Percentiles rank a stretch among this genome's conserved stretches.
phyloP scores from a whole-genome alignment of 208 protist species.

The Acanthamoeba sp. region DNA sequence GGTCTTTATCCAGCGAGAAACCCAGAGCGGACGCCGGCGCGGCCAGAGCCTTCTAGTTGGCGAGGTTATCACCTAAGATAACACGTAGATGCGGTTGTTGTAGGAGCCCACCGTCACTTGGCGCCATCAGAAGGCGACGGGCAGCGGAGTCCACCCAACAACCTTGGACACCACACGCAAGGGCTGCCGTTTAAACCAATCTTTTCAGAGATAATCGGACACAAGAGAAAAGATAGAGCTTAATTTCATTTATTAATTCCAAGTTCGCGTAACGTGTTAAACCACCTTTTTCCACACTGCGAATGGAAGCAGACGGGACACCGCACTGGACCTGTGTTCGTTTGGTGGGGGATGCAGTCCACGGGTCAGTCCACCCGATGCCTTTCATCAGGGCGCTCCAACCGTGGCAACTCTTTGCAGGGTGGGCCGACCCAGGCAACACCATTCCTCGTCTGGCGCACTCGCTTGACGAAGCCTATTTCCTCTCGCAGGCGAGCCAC shows the following conservation, averaged over 20 bases:
- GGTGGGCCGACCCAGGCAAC: not conserved
- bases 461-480: slow-evolving; percentile 11
- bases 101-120: slow-evolving; percentile 85
- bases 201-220: no score
- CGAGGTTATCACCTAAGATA: slow-evolving; percentile 27
- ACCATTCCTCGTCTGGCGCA: not conserved
- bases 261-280: not conserved
- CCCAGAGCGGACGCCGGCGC: slow-evolving; percentile 10
- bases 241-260: not conserved
- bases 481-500: not conserved
- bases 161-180: slow-evolving; percentile 16
- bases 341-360: not conserved
- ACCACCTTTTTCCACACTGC: not conserved
- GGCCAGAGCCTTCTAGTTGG: not conserved
- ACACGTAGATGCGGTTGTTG: slow-evolving; percentile 74
- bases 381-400: not conserved
- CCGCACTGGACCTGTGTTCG: slow-evolving; percentile 12
- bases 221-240: not conserved
- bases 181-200: no score
- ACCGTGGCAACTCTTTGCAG: not conserved
- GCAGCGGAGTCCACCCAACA: slow-evolving; percentile 68
- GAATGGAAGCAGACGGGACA: not conserved
- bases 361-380: not conserved
- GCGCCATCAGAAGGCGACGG: slow-evolving; percentile 81
- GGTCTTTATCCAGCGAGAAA: slow-evolving; percentile 86